Evolutionary conservation across 768 basidiomycete genomes (phyloP).

Genomic region (Favolaschia claudopus): DNA sequence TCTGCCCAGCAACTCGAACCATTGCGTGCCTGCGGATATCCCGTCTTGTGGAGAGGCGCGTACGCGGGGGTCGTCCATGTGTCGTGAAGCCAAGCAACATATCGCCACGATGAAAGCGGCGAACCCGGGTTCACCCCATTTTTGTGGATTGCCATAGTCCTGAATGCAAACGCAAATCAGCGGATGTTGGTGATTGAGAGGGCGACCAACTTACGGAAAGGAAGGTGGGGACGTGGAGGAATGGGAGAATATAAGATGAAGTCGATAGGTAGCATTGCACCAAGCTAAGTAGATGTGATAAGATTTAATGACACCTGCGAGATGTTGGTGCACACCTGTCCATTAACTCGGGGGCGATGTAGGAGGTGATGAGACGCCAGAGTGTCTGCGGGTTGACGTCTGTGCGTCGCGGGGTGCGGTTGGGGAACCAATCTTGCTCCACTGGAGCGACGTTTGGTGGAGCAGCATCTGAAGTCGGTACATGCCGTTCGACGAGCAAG

Average conservation of each 20-base stretch:
- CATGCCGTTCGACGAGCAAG: conserved; percentile 77
- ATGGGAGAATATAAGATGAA: conserved; percentile 92
- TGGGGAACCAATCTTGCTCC: conserved; percentile 74
- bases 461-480: conserved; percentile 37
- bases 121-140: conserved; percentile 96
- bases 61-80: conserved; percentile 92
- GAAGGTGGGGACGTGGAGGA: conserved; percentile 91
- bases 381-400: conserved; percentile 87
- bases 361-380: conserved; percentile 88
- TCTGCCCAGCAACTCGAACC: conserved; percentile 89
- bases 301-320: not conserved
- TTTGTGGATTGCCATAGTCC: conserved; percentile 94
- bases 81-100: conserved; percentile 90
- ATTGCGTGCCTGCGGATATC: conserved; percentile 88
- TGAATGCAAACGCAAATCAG: conserved; percentile 34
- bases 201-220: conserved; percentile 60
- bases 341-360: conserved; percentile 91
- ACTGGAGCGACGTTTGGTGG: conserved; percentile 35
- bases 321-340: conserved; percentile 74
- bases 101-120: conserved; percentile 93
- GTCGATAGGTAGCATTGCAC: conserved; percentile 90
- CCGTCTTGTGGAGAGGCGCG: conserved; percentile 83
- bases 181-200: conserved; percentile 25
- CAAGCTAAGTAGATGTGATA: conserved; percentile 50
- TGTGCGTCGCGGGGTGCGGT: conserved; percentile 74